Percentiles rank a stretch among this genome's conserved stretches.
phyloP scores from a whole-genome alignment of 805 yeast genomes.

The Isabelozyma rhagii region DNA sequence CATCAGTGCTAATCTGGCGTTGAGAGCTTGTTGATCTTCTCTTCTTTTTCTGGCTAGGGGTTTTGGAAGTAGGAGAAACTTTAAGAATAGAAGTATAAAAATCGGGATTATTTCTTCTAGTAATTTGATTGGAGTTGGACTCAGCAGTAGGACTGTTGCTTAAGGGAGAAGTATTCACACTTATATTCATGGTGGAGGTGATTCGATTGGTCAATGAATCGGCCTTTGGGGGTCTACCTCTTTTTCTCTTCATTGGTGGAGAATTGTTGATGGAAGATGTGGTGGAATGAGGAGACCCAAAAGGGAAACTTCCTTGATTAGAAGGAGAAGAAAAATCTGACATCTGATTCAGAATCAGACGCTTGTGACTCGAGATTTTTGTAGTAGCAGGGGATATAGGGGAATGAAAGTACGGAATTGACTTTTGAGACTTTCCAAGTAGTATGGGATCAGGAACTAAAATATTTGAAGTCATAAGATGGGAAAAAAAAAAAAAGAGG shows the following conservation, averaged over 20 bases:
- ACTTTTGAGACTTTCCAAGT: neutral
- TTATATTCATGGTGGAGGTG: conserved; percentile 40
- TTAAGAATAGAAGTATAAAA: conserved; percentile 42
- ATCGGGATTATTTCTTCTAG: conserved; percentile 41
- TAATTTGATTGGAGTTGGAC: conserved; percentile 32
- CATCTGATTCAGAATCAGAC: neutral
- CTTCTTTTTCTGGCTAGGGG: conserved; percentile 8
- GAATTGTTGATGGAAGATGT: conserved; percentile 2
- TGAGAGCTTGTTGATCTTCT: conserved; percentile 4
- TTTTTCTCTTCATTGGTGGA: conserved; percentile 31
- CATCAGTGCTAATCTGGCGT: neutral
- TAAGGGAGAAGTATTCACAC: conserved; percentile 36
- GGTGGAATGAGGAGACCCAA: neutral
- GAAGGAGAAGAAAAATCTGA: neutral
- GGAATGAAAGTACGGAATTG: neutral
- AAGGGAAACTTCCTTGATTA: neutral
- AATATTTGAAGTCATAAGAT: neutral
- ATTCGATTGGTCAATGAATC: conserved; percentile 33
- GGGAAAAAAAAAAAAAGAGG: neutral
- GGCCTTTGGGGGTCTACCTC: conserved; percentile 48
- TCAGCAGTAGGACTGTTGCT: conserved; percentile 38
- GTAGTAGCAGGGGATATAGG: neutral
- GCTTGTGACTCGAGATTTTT: neutral
- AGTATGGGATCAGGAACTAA: neutral
- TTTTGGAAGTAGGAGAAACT: conserved; percentile 28